A percentile compares a stretch with the other conserved stretches of the same genome.
These are phyloP conservation scores for Thelephora aurantiotincta DNA, from an alignment of 768 basidiomycete species.

Conservation along the genomic window DNA sequence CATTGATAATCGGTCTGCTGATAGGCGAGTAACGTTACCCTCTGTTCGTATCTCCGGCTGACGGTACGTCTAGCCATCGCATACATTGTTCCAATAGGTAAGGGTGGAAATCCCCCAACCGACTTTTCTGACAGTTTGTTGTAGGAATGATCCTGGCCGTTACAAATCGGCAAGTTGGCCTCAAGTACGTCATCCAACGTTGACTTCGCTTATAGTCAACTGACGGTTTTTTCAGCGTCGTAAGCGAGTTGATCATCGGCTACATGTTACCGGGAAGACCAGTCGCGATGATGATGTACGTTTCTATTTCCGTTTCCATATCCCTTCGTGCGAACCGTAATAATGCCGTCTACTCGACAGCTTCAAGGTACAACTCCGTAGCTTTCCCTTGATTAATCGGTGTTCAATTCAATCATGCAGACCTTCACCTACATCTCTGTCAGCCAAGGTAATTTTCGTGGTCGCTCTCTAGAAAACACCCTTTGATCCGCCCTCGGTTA, in stretches of 20 bases:
- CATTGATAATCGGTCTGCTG: conserved; percentile 35
- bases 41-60: not conserved
- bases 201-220: conserved; percentile 6
- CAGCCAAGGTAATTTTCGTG: conserved; percentile 20
- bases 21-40: conserved; percentile 13
- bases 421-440: conserved; percentile 57
- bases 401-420: conserved; percentile 20
- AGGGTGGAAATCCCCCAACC: conserved; percentile 26
- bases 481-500: not conserved
- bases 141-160: conserved; percentile 61
- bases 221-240: conserved; percentile 27
- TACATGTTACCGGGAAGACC: conserved; percentile 47
- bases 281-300: conserved; percentile 70
- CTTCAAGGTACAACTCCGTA: conserved; percentile 4
- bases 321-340: too few relatives aligned
- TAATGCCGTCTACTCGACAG: not conserved
- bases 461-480: not conserved
- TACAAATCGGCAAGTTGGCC: conserved; percentile 64
- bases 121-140: not conserved
- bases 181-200: conserved; percentile 24
- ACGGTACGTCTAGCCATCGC: conserved; percentile 22
- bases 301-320: conserved; percentile 7
- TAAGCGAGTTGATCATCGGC: conserved; percentile 64
- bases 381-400: not conserved
- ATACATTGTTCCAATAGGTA: conserved; percentile 65